phyloP scores from a whole-genome alignment of 2,329 filamentous ascomycete genomes.

The Clonostachys solani region DNA sequence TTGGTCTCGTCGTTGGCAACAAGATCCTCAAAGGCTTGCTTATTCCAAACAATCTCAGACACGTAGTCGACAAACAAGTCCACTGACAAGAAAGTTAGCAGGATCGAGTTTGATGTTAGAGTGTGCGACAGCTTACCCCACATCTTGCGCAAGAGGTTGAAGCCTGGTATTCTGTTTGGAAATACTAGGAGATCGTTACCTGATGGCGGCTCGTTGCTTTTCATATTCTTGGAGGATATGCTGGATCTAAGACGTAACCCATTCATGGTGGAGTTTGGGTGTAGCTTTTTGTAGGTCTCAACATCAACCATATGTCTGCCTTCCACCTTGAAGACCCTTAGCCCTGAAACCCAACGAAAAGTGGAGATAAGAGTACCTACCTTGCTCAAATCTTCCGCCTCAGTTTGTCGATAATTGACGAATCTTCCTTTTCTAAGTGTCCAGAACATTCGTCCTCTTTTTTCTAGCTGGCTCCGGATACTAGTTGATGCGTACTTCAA shows the following conservation, averaged over 20 bases:
- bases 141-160: neutral
- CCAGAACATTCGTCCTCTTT: neutral
- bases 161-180: neutral
- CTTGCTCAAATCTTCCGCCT: no score
- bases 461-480: neutral
- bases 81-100: neutral
- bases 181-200: neutral
- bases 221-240: neutral
- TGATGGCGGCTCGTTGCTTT: neutral
- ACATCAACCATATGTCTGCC: neutral
- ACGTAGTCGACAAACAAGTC: neutral
- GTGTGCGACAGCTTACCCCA: neutral
- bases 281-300: neutral
- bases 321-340: no score
- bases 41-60: slow-evolving; percentile 6
- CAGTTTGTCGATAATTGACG: neutral
- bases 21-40: slow-evolving; percentile 7
- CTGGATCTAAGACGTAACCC: no score
- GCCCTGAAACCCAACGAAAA: no score
- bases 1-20: slow-evolving; percentile 11
- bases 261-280: neutral
- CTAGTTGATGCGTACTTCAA: neutral
- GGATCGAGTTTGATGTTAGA: no score
- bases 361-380: no score
- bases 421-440: neutral